Evolutionary conservation across 2,329 filamentous ascomycete genomes (phyloP).

Genomic region (Cercospora brassicicola): DNA sequence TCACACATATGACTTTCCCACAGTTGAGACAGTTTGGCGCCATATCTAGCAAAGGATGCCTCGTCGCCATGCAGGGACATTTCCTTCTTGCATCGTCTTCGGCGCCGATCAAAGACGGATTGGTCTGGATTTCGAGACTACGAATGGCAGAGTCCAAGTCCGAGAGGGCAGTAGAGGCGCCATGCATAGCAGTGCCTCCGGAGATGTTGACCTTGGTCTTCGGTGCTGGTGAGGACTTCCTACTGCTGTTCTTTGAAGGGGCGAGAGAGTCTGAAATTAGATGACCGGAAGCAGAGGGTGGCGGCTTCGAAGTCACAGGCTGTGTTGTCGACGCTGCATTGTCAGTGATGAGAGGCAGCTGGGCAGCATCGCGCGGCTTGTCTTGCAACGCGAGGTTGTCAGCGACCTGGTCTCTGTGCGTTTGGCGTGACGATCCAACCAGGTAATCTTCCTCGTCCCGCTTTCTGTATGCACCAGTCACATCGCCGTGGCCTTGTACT

Average conservation of each 20-base stretch:
- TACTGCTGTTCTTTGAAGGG: slow-evolving; percentile 46
- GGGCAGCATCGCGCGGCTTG: slow-evolving; percentile 50
- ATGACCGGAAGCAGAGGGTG: slow-evolving; percentile 71
- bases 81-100: slow-evolving; percentile 59
- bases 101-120: slow-evolving; percentile 62
- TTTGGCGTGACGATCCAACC: slow-evolving; percentile 47
- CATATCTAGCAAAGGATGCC: slow-evolving; percentile 84
- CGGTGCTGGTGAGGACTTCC: slow-evolving; percentile 53
- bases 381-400: slow-evolving; percentile 53
- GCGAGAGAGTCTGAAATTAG: slow-evolving; percentile 71
- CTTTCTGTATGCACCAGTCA: slow-evolving; percentile 73
- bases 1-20: slow-evolving; percentile 92
- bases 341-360: slow-evolving; percentile 47
- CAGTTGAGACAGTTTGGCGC: slow-evolving; percentile 91
- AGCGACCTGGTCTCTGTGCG: slow-evolving; percentile 42
- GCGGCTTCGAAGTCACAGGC: slow-evolving; percentile 52
- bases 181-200: slow-evolving; percentile 79
- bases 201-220: slow-evolving; percentile 70
- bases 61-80: slow-evolving; percentile 84
- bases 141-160: slow-evolving; percentile 77
- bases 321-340: slow-evolving; percentile 47
- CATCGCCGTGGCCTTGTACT: slow-evolving; percentile 62
- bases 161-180: slow-evolving; percentile 70
- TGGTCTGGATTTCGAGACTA: slow-evolving; percentile 85
- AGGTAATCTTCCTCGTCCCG: slow-evolving; percentile 74